Conservation (phyloP, 371 early-diverging fungal genomes). For the Smittium culicis region DNA sequence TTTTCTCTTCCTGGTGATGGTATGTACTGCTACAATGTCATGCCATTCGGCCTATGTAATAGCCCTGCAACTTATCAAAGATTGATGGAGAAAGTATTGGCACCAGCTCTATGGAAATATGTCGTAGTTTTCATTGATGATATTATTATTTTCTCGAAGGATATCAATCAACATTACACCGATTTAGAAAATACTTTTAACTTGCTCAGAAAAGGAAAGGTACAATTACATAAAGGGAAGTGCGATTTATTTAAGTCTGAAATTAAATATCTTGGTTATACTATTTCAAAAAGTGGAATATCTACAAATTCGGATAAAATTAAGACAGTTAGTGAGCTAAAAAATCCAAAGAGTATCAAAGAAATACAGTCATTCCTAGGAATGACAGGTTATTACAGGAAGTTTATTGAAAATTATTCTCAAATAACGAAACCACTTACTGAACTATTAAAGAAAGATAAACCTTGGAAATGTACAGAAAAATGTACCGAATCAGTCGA, state of each 20-base stretch:
- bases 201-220: neutral
- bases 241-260: neutral
- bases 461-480: neutral
- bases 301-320: neutral
- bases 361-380: neutral
- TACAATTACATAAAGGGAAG: neutral
- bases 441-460: neutral
- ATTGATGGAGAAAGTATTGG: neutral
- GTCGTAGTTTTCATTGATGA: neutral
- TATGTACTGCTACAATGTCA: neutral
- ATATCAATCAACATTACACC: neutral
- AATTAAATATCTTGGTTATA: neutral
- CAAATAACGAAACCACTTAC: neutral
- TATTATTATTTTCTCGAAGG: neutral
- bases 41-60: neutral
- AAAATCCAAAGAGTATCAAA: neutral
- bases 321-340: neutral
- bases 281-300: neutral
- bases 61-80: neutral
- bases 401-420: neutral
- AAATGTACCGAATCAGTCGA: neutral
- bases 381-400: neutral
- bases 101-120: neutral
- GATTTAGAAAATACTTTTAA: neutral
- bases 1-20: neutral